Conservation (phyloP, 805 yeast species). For the Scheffersomyces ergatensis region DNA sequence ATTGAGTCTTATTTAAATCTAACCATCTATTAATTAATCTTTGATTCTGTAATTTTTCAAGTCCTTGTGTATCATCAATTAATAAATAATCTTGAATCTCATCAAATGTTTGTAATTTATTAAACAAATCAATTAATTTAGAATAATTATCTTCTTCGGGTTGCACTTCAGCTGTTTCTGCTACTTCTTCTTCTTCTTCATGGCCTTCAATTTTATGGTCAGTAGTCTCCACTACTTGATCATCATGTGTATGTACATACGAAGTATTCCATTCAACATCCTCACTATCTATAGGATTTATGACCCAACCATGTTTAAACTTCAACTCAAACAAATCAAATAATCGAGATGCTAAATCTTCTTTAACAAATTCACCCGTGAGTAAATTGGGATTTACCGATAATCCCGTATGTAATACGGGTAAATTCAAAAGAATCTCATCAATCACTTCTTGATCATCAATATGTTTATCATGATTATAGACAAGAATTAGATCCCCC, state of each 20-base stretch:
- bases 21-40: slow-evolving; percentile 37
- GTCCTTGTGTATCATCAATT: slow-evolving; percentile 10
- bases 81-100: slow-evolving; percentile 57
- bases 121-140: slow-evolving; percentile 15
- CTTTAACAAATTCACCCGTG: slow-evolving; percentile 48
- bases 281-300: slow-evolving; percentile 33
- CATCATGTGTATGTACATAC: background rate
- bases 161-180: background rate
- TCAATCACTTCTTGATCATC: slow-evolving; percentile 13
- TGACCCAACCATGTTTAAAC: slow-evolving; percentile 83
- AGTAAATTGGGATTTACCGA: slow-evolving; percentile 66
- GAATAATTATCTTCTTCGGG: slow-evolving; percentile 8
- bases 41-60: slow-evolving; percentile 11
- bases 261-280: slow-evolving; percentile 6
- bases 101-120: slow-evolving; percentile 40
- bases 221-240: too few relatives aligned
- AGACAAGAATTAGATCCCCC: slow-evolving; percentile 41
- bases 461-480: slow-evolving; percentile 12
- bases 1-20: slow-evolving; percentile 65
- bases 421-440: slow-evolving; percentile 52
- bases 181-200: background rate
- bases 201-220: background rate
- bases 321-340: slow-evolving; percentile 59
- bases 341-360: slow-evolving; percentile 51
- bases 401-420: slow-evolving; percentile 67